These are phyloP conservation scores for Phytophthora kernoviae DNA, from an alignment of 352 stramenopile species.

Conservation along the genomic window DNA sequence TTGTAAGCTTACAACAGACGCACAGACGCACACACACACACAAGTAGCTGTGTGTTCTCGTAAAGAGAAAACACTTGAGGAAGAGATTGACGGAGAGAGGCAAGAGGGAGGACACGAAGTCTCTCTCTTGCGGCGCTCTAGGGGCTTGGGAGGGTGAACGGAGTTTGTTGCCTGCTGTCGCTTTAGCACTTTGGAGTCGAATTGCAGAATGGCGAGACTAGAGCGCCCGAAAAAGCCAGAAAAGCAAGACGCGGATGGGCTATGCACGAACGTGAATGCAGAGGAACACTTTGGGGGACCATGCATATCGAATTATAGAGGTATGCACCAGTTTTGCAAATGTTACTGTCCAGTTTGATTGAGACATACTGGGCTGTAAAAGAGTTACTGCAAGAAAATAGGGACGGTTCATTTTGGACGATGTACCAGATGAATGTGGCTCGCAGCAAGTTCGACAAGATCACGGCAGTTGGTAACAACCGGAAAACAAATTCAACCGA, in stretches of 20 bases:
- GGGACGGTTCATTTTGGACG: background rate
- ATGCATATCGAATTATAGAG: too few species aligned
- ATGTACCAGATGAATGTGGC: background rate
- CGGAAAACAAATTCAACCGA: background rate
- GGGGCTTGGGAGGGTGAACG: slow-evolving; percentile 1
- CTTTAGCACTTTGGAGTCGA: slow-evolving; percentile 14
- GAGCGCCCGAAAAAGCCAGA: slow-evolving; percentile 26
- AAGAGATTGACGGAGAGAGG: slow-evolving; percentile 30
- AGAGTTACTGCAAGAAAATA: too few species aligned
- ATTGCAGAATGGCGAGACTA: slow-evolving; percentile 33
- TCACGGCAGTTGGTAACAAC: background rate
- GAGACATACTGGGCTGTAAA: too few species aligned
- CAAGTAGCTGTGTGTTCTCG: background rate
- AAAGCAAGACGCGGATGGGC: too few species aligned
- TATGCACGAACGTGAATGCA: too few species aligned
- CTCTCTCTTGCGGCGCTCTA: slow-evolving; percentile 5
- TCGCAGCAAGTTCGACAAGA: too few species aligned
- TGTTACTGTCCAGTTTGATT: too few species aligned
- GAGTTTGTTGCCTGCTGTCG: too few species aligned
- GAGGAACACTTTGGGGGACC: too few species aligned
- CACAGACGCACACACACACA: background rate
- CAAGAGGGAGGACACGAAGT: slow-evolving; percentile 11
- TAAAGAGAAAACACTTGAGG: background rate
- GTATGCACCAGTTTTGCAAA: too few species aligned
- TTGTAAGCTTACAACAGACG: too few species aligned